phyloP scores from a whole-genome alignment of 345 rosid genomes.

The Salix udensis region DNA sequence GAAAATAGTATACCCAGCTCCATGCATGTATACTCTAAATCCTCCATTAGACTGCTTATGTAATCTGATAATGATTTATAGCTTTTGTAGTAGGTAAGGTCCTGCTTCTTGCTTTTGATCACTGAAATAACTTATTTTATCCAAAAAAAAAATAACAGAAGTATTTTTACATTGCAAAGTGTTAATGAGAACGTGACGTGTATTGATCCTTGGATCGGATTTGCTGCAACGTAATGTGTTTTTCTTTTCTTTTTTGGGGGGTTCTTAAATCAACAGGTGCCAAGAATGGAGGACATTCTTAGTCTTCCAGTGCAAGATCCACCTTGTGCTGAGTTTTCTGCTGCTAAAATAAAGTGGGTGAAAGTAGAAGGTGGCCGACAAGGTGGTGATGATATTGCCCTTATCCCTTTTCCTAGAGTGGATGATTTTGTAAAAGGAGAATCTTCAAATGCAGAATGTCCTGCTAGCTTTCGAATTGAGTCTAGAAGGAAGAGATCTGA shows the following conservation, averaged over 20 bases:
- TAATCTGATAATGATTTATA: too few relatives aligned
- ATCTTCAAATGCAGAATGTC: conserved; percentile 49
- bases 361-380: conserved; percentile 52
- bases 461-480: conserved; percentile 52
- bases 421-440: conserved; percentile 59
- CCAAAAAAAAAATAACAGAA: not conserved
- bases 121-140: too few relatives aligned
- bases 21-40: not conserved
- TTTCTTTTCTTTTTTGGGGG: not conserved
- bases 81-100: too few relatives aligned
- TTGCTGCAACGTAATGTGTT: not conserved
- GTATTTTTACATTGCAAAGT: not conserved
- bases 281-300: conserved; percentile 56
- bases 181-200: not conserved
- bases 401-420: conserved; percentile 51
- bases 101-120: too few relatives aligned
- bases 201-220: not conserved
- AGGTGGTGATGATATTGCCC: conserved; percentile 53
- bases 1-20: not conserved
- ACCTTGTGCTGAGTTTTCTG: conserved; percentile 47
- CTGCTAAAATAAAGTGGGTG: conserved; percentile 44
- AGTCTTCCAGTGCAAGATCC: conserved; percentile 55
- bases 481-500: conserved; percentile 55
- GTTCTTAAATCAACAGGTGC: conserved; percentile 29
- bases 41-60: not conserved